phyloP scores from a whole-genome alignment of 1,284 basidiomycete genomes.

The Butyriboletus appendiculatus region DNA sequence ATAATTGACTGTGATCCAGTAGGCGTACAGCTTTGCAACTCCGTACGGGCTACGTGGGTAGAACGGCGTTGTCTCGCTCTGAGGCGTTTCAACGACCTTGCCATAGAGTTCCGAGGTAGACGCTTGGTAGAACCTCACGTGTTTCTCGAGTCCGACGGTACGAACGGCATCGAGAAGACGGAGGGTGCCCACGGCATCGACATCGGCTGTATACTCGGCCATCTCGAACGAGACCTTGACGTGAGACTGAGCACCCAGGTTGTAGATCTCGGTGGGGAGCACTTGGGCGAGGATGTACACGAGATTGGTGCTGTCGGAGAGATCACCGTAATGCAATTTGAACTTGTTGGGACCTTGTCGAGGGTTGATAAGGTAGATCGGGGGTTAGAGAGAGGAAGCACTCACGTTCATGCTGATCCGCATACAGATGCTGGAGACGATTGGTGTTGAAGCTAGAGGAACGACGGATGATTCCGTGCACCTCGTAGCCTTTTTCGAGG shows the following conservation, averaged over 20 bases:
- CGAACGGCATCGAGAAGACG: conserved; percentile 91
- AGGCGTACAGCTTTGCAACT: conserved; percentile 87
- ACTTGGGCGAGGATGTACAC: conserved; percentile 92
- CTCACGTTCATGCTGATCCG: conserved; percentile 82
- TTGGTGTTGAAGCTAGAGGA: conserved; percentile 95
- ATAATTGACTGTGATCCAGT: conserved; percentile 91
- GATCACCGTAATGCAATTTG: conserved; percentile 89
- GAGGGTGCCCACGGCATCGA: conserved; percentile 89
- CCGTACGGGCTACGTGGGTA: conserved; percentile 93
- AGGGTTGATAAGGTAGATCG: conserved; percentile 2
- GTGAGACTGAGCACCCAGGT: conserved; percentile 94
- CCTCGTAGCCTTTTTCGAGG: conserved; percentile 85
- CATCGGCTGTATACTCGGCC: conserved; percentile 95
- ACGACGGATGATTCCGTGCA: conserved; percentile 91
- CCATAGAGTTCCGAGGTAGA: conserved; percentile 94
- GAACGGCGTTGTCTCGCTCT: conserved; percentile 91
- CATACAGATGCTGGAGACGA: conserved; percentile 87
- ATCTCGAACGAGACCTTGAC: conserved; percentile 98
- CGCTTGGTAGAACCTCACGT: conserved; percentile 90
- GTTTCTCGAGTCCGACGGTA: conserved; percentile 86
- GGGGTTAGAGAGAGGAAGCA: conserved; percentile 1
- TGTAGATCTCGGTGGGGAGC: conserved; percentile 91
- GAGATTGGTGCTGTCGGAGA: conserved; percentile 91
- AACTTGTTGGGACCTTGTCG: conserved; percentile 71
- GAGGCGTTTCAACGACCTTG: conserved; percentile 88